Conservation (phyloP, 257 asterid genomes). For the Gentiana dahurica region DNA sequence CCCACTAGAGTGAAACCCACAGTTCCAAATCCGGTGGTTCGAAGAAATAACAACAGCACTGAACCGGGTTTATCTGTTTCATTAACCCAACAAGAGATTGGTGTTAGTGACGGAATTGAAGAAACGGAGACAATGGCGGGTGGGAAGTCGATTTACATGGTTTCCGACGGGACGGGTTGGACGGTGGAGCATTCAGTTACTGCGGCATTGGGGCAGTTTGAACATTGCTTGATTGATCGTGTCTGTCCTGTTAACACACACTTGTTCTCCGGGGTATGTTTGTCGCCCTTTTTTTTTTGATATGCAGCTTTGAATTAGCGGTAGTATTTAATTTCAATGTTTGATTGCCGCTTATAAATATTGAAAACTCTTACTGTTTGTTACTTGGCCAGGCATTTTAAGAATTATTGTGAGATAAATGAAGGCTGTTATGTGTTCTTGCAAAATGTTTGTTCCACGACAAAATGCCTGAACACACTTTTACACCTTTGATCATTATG, state of each 20-base stretch:
- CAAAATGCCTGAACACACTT: no score
- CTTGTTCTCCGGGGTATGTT: conserved; percentile 82
- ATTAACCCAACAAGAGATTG: conserved; percentile 5
- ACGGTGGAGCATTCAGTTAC: conserved; percentile 85
- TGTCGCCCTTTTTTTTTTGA: background rate
- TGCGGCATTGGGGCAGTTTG: conserved; percentile 94
- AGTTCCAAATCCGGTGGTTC: conserved; percentile 12
- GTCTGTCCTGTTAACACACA: conserved; percentile 79
- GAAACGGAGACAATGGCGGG: conserved; percentile 21
- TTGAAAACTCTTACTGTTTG: no score
- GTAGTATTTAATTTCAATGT: background rate
- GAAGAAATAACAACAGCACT: background rate
- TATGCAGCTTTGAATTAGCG: background rate
- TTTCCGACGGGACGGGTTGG: conserved; percentile 97
- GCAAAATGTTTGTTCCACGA: no score
- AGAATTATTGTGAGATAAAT: no score
- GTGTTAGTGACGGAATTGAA: conserved; percentile 18
- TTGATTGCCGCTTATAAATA: no score
- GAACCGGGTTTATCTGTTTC: conserved; percentile 2
- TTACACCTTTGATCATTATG: no score
- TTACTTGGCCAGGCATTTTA: no score
- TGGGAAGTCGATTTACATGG: conserved; percentile 67
- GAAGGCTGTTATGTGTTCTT: no score
- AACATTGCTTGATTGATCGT: conserved; percentile 78
- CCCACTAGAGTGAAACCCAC: conserved; percentile 17